phyloP scores from a whole-genome alignment of 1,284 basidiomycete genomes.

The Irpex lacteus region DNA sequence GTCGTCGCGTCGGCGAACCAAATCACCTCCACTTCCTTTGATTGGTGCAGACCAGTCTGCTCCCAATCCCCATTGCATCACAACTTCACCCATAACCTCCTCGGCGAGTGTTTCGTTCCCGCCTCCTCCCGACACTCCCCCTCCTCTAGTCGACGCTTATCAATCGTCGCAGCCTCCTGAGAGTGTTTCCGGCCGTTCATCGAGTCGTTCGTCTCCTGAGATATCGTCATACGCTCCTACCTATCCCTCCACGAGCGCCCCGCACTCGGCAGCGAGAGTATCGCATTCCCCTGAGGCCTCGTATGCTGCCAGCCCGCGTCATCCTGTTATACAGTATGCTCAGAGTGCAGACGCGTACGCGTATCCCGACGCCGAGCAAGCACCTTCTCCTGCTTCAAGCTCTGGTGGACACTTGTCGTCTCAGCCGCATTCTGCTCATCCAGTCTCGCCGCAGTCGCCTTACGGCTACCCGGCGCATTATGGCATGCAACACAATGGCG shows the following conservation, averaged over 20 bases:
- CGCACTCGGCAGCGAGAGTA: slow-evolving; percentile 4
- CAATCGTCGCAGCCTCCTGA: slow-evolving; percentile 13
- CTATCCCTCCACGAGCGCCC: slow-evolving; percentile 3
- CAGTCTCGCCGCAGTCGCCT: slow-evolving; percentile 11
- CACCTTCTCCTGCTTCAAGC: slow-evolving; percentile 16
- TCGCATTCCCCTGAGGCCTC: slow-evolving; percentile 7
- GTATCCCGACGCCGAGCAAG: slow-evolving; percentile 11
- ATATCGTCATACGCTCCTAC: slow-evolving; percentile 14
- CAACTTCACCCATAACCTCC: slow-evolving; percentile 18
- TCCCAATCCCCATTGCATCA: slow-evolving; percentile 21
- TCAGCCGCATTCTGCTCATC: slow-evolving; percentile 5
- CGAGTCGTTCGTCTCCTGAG: slow-evolving; percentile 23
- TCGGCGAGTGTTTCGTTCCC: slow-evolving; percentile 12
- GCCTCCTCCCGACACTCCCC: slow-evolving; percentile 30
- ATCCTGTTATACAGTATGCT: background rate
- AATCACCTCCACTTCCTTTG: background rate
- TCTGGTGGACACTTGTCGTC: slow-evolving; percentile 8
- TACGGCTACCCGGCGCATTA: slow-evolving; percentile 6
- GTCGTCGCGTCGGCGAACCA: slow-evolving; percentile 7
- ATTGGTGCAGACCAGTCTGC: background rate
- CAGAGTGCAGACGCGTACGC: background rate
- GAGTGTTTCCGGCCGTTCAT: slow-evolving; percentile 18
- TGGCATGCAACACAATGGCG: background rate
- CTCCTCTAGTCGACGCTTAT: slow-evolving; percentile 23
- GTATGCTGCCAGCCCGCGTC: background rate